Evolutionary conservation across 192 early-diverging fungal genomes (phyloP).

Genomic region (Pilobolus umbonatus): DNA sequence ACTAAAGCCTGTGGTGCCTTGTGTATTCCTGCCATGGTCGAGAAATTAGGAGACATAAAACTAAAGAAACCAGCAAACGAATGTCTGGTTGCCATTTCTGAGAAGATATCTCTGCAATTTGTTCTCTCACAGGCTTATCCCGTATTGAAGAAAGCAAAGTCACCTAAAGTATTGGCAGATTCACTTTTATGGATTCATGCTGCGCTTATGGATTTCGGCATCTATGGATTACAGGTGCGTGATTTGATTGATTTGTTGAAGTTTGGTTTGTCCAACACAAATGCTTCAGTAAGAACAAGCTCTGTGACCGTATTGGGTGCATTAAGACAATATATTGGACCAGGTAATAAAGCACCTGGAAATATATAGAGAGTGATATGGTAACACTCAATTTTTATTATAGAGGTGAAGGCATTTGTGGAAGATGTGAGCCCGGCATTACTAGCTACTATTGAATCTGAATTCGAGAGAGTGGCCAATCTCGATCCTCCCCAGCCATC

Average conservation of each 20-base stretch:
- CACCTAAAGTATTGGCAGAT: conserved; percentile 88
- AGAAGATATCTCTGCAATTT: conserved; percentile 72
- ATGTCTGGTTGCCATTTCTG: conserved; percentile 73
- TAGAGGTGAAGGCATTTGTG: conserved; percentile 78
- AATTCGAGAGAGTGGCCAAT: conserved; percentile 85
- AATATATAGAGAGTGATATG: not conserved
- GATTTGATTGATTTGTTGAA: conserved; percentile 86
- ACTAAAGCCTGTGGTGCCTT: conserved; percentile 68
- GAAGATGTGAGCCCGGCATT: conserved; percentile 83
- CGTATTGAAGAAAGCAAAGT: conserved; percentile 73
- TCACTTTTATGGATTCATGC: conserved; percentile 82
- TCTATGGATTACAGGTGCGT: conserved; percentile 66
- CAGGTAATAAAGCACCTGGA: conserved; percentile 38
- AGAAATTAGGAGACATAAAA: conserved; percentile 96
- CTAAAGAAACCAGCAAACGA: conserved; percentile 80
- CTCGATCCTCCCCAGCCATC: conserved; percentile 60
- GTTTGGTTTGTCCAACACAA: conserved; percentile 74
- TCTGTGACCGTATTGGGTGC: conserved; percentile 80
- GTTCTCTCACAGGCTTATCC: conserved; percentile 77
- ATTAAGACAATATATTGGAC: conserved; percentile 76
- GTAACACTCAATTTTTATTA: too few relatives aligned
- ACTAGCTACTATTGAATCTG: conserved; percentile 81
- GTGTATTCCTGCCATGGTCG: conserved; percentile 62
- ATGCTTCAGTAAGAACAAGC: conserved; percentile 74
- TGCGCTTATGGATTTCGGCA: conserved; percentile 88